phyloP scores from a whole-genome alignment of 257 asterid genomes.

The Penstemon davidsonii region DNA sequence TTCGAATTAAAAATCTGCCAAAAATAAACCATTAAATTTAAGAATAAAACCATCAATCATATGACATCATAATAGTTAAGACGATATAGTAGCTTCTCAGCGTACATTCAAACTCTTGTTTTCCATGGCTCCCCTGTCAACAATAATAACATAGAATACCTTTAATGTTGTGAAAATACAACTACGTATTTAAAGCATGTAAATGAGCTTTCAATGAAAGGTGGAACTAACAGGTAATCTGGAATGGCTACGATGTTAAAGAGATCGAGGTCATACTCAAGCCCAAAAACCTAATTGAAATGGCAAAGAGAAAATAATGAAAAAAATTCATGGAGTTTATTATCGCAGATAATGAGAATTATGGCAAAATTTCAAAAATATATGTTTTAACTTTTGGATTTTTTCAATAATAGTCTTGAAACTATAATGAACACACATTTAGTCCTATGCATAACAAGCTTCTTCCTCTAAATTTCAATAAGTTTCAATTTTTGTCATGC shows the following conservation, averaged over 20 bases:
- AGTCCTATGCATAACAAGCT: too few species aligned
- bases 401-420: too few species aligned
- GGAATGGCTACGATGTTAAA: constrained; percentile 95
- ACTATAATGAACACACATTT: too few species aligned
- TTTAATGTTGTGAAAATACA: constrained; percentile 27
- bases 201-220: constrained; percentile 23
- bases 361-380: too few species aligned
- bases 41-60: background rate
- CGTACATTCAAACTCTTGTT: constrained; percentile 94
- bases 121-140: constrained; percentile 99
- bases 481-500: too few species aligned
- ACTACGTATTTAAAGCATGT: constrained; percentile 9
- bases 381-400: too few species aligned
- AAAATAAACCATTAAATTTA: constrained; percentile 22
- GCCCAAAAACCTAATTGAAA: constrained; percentile 78
- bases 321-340: constrained; percentile 9
- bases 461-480: too few species aligned
- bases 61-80: background rate
- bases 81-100: constrained; percentile 7
- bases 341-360: constrained; percentile 3
- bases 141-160: constrained; percentile 11
- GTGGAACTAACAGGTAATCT: constrained; percentile 76
- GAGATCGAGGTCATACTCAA: constrained; percentile 95
- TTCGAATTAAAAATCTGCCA: constrained; percentile 88
- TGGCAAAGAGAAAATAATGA: constrained; percentile 14